Evolutionary conservation across 2,329 filamentous ascomycete species (phyloP).

Genomic region (Metarhizium sp.): DNA sequence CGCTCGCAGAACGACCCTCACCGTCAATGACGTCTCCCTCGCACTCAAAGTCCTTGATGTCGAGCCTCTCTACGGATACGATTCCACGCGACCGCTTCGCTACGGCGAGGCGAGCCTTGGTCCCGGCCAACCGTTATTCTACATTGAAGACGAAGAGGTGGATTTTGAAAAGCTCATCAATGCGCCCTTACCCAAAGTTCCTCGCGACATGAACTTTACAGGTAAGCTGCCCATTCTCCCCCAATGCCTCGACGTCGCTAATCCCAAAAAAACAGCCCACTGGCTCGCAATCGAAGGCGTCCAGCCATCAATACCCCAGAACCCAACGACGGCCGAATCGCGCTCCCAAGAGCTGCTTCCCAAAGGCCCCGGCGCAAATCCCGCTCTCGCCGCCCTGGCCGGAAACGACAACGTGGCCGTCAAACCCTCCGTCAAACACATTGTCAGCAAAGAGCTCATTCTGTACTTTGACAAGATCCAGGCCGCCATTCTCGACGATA

Average conservation of each 20-base stretch:
- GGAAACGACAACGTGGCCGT: conserved; percentile 77
- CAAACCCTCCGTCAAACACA: conserved; percentile 89
- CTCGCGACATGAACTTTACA: conserved; percentile 84
- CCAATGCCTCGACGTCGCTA: neutral
- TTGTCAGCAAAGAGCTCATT: conserved; percentile 90
- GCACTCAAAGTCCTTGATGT: conserved; percentile 82
- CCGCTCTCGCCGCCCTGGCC: conserved; percentile 69
- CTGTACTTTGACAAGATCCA: conserved; percentile 97
- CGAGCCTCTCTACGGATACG: conserved; percentile 93
- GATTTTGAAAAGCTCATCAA: conserved; percentile 99
- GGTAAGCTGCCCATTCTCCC: conserved; percentile 38
- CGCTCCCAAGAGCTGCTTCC: conserved; percentile 77
- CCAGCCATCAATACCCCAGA: conserved; percentile 92
- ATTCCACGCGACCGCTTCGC: conserved; percentile 76
- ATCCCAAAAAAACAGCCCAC: conserved; percentile 52
- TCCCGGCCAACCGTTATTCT: conserved; percentile 88
- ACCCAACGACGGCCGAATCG: conserved; percentile 79
- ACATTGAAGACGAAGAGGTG: conserved; percentile 96
- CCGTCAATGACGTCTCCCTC: conserved; percentile 80
- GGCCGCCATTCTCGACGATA: conserved; percentile 77
- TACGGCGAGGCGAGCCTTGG: conserved; percentile 93
- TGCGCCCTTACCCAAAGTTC: conserved; percentile 87
- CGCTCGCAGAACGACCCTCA: conserved; percentile 74
- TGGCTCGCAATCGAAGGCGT: conserved; percentile 98
- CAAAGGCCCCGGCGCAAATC: conserved; percentile 83